Evolutionary conservation across 805 yeast genomes (phyloP), one percentile per base, ranked within the genome.

Genomic region (Monosporozyma aquatica): DNA sequence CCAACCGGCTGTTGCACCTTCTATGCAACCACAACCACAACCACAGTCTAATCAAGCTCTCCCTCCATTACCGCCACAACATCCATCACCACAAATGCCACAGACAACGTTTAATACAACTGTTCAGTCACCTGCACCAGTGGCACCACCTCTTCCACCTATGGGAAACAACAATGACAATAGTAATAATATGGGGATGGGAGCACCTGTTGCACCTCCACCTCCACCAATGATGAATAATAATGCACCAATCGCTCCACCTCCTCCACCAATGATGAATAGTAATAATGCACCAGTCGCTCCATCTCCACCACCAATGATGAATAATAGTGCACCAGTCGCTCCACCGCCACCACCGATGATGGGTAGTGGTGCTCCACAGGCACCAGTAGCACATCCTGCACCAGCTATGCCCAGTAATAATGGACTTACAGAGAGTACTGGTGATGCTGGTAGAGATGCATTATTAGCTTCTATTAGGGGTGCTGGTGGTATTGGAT

Each of bases 391-490:
- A 4, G 22, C 35, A 24, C 56, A 41, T 18, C 38, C 44, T 45
- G 27, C 41, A 11, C 37, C 37, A 14, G 7, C 18, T 8, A 32
- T 39, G 22, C 42, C 44, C 9, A 41, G 43, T 18, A 39, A 34
- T 14, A 44, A 48, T 11, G 14, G 43, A 30, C 30, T 52, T 15
- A 25, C 28, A n/a, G 65, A 58, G 39, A 20, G 47, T 20, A 56
- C 64, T 1, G 77, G 66, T 4, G 87, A 72, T 50, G 64, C 68
- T 2, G 80, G 80, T 0, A 69, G 95, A 52, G 95, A 84, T 59
- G 95, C 95, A 0, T 69, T 90, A 33, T 67, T 90, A 46, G 84
- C 94, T 0, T 86, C 97, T 1, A 90, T 90, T 51, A 72, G 95
- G 52, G 76, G 80, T 29, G 80, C 95, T 0, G 82, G 90, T 29